phyloP scores from a whole-genome alignment of 805 yeast genomes.

The Tetrapisispora nanseiensis region DNA sequence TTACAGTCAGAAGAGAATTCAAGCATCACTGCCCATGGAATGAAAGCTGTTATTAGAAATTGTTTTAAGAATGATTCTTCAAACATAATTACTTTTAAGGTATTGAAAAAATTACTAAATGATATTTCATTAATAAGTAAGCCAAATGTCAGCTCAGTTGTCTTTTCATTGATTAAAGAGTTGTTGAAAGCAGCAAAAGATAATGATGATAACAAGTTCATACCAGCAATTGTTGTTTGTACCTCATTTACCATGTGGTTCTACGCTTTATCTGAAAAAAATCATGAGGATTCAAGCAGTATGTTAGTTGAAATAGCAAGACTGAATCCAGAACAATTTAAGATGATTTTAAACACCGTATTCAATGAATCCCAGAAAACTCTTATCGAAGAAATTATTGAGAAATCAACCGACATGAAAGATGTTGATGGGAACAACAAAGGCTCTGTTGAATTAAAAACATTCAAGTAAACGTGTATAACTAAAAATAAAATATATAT shows the following conservation, averaged over 20 bases:
- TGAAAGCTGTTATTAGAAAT: slow-evolving; percentile 42
- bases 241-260: slow-evolving; percentile 34
- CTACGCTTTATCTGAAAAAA: slow-evolving; percentile 14
- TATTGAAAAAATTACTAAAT: slow-evolving; percentile 38
- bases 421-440: neutral
- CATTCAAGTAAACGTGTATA: slow-evolving; percentile 3
- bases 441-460: slow-evolving; percentile 2
- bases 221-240: slow-evolving; percentile 7
- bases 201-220: slow-evolving; percentile 7
- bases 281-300: slow-evolving; percentile 34
- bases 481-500: neutral
- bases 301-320: slow-evolving; percentile 40
- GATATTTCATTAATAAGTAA: slow-evolving; percentile 8
- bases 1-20: slow-evolving; percentile 30
- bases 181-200: slow-evolving; percentile 33
- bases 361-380: slow-evolving; percentile 33
- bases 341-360: slow-evolving; percentile 33
- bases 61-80: slow-evolving; percentile 21
- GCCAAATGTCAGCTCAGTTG: slow-evolving; percentile 1
- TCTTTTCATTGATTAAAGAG: slow-evolving; percentile 27
- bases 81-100: slow-evolving; percentile 32
- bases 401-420: neutral
- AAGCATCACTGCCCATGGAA: slow-evolving; percentile 47
- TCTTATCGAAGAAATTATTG: slow-evolving; percentile 13
- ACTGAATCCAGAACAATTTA: slow-evolving; percentile 39